phyloP scores from a whole-genome alignment of 2,329 filamentous ascomycete species.

The Tolypocladium guangdongense region DNA sequence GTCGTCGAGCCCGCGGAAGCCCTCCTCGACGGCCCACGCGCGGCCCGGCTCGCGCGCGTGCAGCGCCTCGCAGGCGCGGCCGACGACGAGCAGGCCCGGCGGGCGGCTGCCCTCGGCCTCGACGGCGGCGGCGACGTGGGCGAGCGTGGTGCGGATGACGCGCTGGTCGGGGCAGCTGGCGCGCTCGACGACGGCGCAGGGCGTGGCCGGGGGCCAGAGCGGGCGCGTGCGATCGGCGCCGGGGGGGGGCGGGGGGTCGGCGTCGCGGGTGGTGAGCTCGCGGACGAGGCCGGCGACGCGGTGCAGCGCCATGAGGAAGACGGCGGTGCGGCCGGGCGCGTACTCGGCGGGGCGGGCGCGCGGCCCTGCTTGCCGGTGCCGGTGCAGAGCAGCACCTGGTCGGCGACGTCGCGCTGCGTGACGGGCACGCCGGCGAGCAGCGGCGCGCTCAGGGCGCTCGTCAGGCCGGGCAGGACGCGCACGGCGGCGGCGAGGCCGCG shows the following conservation, averaged over 20 bases:
- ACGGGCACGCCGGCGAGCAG: conserved; percentile 80
- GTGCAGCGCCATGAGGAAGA: conserved; percentile 94
- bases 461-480: conserved; percentile 78
- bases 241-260: no score
- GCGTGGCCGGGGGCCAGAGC: conserved; percentile 65
- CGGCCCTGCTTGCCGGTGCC: conserved; percentile 88
- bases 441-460: conserved; percentile 75
- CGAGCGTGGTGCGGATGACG: conserved; percentile 78
- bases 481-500: conserved; percentile 55
- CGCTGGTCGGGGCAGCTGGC: conserved; percentile 91
- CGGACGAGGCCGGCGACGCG: conserved; percentile 63
- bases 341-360: conserved; percentile 68
- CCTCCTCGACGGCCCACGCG: conserved; percentile 80
- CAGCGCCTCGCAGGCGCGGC: conserved; percentile 71
- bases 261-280: conserved; percentile 47
- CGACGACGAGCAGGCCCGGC: conserved; percentile 79
- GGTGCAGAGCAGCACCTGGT: conserved; percentile 93
- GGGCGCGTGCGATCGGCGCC: conserved; percentile 13
- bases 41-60: conserved; percentile 44
- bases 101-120: conserved; percentile 83
- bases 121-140: conserved; percentile 68
- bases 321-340: conserved; percentile 66
- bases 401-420: conserved; percentile 80
- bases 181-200: conserved; percentile 86
- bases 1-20: conserved; percentile 64